Base-by-base conservation (phyloP, 192 early-diverging fungal species). In the Linnemannia zychae region DNA sequence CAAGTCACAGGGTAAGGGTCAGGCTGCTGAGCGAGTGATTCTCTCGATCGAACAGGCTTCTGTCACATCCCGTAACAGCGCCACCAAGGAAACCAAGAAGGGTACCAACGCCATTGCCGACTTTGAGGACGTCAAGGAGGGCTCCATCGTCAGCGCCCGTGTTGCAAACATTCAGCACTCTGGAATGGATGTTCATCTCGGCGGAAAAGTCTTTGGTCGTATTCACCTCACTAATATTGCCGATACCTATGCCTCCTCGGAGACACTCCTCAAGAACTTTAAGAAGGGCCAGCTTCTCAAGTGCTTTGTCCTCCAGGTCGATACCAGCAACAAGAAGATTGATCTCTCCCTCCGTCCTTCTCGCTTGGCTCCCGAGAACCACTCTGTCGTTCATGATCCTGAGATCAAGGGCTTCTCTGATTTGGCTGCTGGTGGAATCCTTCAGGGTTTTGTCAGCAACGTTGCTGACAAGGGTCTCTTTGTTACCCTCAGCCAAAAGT, bases 401-500 rank as follows among this genome's bases (percentile, higher is more conserved):
- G 87, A 92, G 47, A 86, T 93, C 74, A 83, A 88, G 65, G 83
- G 87, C 13, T 81, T 90, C 20, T 83, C 89, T 0, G 94, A 95
- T 67, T 60, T 96, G 15, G 78, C 89, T 22, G 84, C 85, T 7
- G 95, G 93, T n/a, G 88, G 92, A 69, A 86, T 97, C 17, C 77
- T 97, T 15, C 90, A 91, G 40, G 97, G 95, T 0, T 97, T 91
- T 74, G 92, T 98, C 50, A 90, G 88, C 60, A 94, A 93, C 72
- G 88, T 94, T 13, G 91, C 91, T 3, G 91, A 95, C n/a, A 90
- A 89, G 47, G 94, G 94, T 74, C 87, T 93, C 69, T 97, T 99
- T 86, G 90, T 99, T 31, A 69, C 87, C 22, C 86, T 98, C 37
- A 92, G 91, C 52, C 92, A 88, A 71, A 80, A 88, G 15, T 48